phyloP scores from a whole-genome alignment of 2,329 filamentous ascomycete species.

The Fusarium mundagurra region DNA sequence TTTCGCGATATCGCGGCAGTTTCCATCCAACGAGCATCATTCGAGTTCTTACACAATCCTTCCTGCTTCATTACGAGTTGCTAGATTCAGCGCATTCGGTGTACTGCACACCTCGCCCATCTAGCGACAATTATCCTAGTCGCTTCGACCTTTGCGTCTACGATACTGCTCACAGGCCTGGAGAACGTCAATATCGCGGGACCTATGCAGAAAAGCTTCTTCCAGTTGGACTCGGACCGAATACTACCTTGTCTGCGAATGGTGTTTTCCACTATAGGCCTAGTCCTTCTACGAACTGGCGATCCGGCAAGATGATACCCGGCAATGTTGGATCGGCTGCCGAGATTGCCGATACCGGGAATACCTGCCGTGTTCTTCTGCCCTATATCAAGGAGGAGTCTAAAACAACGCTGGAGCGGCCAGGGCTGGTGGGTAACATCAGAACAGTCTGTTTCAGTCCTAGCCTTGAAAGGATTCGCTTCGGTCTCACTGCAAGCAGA shows the following conservation, averaged over 20 bases:
- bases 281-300: not conserved
- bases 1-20: not conserved
- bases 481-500: not conserved
- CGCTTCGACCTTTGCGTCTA: not conserved
- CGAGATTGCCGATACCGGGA: not conserved
- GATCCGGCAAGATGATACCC: not conserved
- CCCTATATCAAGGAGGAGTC: not conserved
- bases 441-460: not conserved
- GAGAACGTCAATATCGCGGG: not conserved
- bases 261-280: not conserved
- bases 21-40: not conserved
- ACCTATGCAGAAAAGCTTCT: not conserved
- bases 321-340: not conserved
- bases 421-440: not conserved
- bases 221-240: not conserved
- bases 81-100: rapidly evolving
- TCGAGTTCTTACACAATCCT: not conserved
- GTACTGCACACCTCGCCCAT: rapidly evolving
- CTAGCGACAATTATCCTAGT: rapidly evolving
- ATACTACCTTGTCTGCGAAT: not conserved
- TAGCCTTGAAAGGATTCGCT: not conserved
- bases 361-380: not conserved
- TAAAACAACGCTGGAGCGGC: not conserved
- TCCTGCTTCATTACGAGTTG: not conserved
- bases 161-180: not conserved